Conservation (phyloP, 2,329 filamentous ascomycete genomes). For the Claviceps digitariae region DNA sequence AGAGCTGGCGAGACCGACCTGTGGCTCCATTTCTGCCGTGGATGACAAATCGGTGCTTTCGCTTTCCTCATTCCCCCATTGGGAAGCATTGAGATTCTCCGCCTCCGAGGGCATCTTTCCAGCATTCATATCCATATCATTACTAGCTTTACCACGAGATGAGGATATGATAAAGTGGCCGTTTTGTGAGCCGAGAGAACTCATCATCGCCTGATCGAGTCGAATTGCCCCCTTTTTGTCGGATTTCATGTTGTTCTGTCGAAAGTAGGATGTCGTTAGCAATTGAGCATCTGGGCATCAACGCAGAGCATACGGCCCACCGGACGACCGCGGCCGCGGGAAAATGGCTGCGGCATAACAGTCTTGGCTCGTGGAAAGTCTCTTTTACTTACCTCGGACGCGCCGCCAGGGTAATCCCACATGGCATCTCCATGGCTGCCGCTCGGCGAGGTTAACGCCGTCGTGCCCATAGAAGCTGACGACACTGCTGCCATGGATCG, state of each 20-base stretch:
- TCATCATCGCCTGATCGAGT: constrained; percentile 8
- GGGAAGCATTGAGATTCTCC: too few species aligned
- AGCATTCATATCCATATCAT: too few species aligned
- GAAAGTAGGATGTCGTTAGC: background rate
- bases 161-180: constrained; percentile 12
- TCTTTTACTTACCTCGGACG: constrained; percentile 24
- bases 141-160: too few species aligned
- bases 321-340: background rate
- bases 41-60: constrained; percentile 10
- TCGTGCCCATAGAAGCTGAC: constrained; percentile 32
- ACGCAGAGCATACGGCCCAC: background rate
- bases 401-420: constrained; percentile 27
- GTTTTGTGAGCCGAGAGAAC: constrained; percentile 11
- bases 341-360: background rate
- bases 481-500: constrained; percentile 39
- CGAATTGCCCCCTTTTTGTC: constrained; percentile 5
- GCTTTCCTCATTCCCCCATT: too few species aligned
- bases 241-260: constrained; percentile 6
- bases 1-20: constrained; percentile 8
- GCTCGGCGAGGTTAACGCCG: constrained; percentile 33
- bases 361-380: background rate
- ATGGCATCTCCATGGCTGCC: constrained; percentile 34
- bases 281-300: background rate
- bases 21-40: constrained; percentile 13
- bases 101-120: too few species aligned